Evolutionary conservation across 768 basidiomycete genomes (phyloP), one percentile per base, ranked within the genome.

Genomic region (Lenzites betulinus): DNA sequence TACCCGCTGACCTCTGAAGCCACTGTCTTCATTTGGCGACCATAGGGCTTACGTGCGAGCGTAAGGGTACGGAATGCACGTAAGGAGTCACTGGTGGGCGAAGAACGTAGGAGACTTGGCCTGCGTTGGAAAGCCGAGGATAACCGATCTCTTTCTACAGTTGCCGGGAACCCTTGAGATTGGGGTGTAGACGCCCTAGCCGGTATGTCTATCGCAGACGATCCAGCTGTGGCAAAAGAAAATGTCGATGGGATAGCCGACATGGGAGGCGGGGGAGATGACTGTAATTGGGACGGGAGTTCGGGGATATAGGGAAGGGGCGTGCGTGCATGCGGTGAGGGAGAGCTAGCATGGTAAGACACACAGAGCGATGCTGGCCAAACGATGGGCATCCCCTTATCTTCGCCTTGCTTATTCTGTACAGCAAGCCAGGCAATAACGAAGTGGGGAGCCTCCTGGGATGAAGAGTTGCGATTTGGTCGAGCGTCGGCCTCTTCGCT

Each of bases 321-420:
- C 11, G 74, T 71, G 8, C 79, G 77, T 49, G 74, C 71, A 64
- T 78, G 78, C 11, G 63, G 51, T 54, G 72, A 71, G 23, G 72
- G 69, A 56, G 78, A 69, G 47, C 74, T 66, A 16, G 76, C 71
- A 62, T 65, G 77, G 71, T 71, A 80, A n/a, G 71, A 76, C 74
- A 71, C 78, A 63, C 86, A 89, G 4, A 93, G 81, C 1, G 77
- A 72, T 2, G 81, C 73, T 1, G 92, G 91, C 77, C 90, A 93
- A 62, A 92, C 84, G 50, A 89, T 76, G n/a, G 81, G 77, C 30
- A 90, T 75, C 0, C 90, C 90, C 66, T 91, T 92, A 64, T 90
- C 89, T 70, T 92, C 90, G 33, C 88, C 89, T 64, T 88, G 89
- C 62, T 82, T 86, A 66, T 90, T 90, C 71, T 90, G 83, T 20